phyloP scores from a whole-genome alignment of 306 rosid genomes.

The Styphnolobium japonicum region DNA sequence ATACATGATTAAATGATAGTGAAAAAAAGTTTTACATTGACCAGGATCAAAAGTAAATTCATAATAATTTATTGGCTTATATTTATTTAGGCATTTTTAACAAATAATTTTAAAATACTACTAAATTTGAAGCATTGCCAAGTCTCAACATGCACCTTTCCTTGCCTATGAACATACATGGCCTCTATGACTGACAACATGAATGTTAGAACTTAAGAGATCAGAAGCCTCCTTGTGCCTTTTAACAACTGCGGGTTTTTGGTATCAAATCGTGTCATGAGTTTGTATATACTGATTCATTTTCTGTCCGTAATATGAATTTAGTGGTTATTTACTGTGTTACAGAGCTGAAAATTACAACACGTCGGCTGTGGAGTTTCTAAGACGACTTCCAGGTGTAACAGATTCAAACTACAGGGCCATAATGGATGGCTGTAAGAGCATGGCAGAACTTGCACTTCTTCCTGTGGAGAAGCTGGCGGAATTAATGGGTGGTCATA shows the following conservation, averaged over 20 bases:
- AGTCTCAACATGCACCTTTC: neutral
- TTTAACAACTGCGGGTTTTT: neutral
- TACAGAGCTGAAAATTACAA: conserved; percentile 93
- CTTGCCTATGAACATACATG: neutral
- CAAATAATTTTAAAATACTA: neutral
- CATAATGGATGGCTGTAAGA: conserved; percentile 84
- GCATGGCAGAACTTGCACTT: conserved; percentile 89
- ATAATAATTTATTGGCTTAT: neutral
- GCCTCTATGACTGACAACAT: neutral
- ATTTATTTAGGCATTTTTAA: neutral
- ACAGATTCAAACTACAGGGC: conserved; percentile 85
- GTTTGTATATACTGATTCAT: neutral
- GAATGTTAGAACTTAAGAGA: neutral
- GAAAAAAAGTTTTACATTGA: no score
- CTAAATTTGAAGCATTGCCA: neutral
- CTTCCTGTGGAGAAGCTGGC: conserved; percentile 77
- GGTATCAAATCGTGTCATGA: neutral
- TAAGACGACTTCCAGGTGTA: conserved; percentile 93
- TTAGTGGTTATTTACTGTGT: conserved; percentile 14
- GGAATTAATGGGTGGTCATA: conserved; percentile 84
- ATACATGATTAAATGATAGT: no score
- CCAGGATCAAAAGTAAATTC: no score
- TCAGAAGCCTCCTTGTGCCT: neutral
- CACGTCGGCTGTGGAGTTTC: conserved; percentile 88
- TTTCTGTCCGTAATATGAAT: neutral